phyloP scores from a whole-genome alignment of 1,284 basidiomycete species.

The Coniferiporia sulphurascens region DNA sequence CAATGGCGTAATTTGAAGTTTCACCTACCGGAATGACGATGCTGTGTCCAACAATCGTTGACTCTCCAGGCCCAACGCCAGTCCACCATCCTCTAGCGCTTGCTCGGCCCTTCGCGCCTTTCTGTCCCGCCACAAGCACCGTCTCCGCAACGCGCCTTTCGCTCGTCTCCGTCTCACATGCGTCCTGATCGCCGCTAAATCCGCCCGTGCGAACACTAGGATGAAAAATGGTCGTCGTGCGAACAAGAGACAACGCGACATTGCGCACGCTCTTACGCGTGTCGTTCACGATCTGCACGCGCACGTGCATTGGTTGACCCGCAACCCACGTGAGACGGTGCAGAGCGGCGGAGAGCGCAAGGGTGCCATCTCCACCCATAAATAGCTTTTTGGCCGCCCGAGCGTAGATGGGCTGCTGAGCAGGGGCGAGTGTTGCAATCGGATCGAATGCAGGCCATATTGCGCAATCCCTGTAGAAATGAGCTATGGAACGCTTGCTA shows the following conservation, averaged over 20 bases:
- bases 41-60: conserved; percentile 55
- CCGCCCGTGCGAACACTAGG: conserved; percentile 36
- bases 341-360: conserved; percentile 69
- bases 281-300: conserved; percentile 68
- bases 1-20: not conserved
- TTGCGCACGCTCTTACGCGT: conserved; percentile 72
- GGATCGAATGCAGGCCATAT: conserved; percentile 81
- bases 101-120: conserved; percentile 59
- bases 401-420: conserved; percentile 58
- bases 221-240: conserved; percentile 69
- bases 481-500: conserved; percentile 73
- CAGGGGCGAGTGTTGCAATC: conserved; percentile 55
- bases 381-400: conserved; percentile 56
- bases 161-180: conserved; percentile 56
- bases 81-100: conserved; percentile 88
- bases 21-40: conserved; percentile 68
- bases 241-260: conserved; percentile 64
- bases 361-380: conserved; percentile 52
- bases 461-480: conserved; percentile 86
- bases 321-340: conserved; percentile 82
- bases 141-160: conserved; percentile 64
- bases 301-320: conserved; percentile 77
- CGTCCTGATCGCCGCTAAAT: conserved; percentile 39
- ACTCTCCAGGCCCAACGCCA: conserved; percentile 64
- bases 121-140: conserved; percentile 61